A percentile compares a stretch with the other conserved stretches of the same genome.
Conservation (phyloP, 768 basidiomycete species). For the Daedaleopsis sinensis region DNA sequence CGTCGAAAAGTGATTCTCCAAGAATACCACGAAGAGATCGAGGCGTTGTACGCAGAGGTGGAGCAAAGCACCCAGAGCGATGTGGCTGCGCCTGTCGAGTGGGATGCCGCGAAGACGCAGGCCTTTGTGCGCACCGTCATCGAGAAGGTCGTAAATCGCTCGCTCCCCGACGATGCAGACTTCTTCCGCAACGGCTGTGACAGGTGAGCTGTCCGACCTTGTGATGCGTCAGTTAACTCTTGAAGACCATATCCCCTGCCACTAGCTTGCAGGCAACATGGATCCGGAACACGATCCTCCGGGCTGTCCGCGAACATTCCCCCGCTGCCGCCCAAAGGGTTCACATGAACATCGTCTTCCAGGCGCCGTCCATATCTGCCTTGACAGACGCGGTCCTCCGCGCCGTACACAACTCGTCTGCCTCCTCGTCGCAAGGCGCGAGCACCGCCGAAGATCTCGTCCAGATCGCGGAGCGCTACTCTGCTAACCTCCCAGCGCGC, state of each 20-base stretch:
- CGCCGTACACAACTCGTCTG: neutral
- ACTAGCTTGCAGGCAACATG: conserved; percentile 35
- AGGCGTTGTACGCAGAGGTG: conserved; percentile 37
- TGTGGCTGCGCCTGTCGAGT: conserved; percentile 31
- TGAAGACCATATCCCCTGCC: neutral
- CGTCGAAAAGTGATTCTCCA: conserved; percentile 29
- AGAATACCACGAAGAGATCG: conserved; percentile 44
- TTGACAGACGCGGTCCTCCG: conserved; percentile 1
- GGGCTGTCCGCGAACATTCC: conserved; percentile 27
- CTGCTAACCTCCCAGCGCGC: conserved; percentile 1
- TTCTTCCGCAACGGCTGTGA: conserved; percentile 45
- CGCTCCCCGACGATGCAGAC: conserved; percentile 38
- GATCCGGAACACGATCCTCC: conserved; percentile 34
- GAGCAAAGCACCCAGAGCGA: conserved; percentile 37
- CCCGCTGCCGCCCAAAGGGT: neutral
- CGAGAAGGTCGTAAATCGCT: conserved; percentile 33
- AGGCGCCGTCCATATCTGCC: conserved; percentile 1
- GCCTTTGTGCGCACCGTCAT: conserved; percentile 41
- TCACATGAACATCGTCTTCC: conserved; percentile 5
- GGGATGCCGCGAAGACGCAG: conserved; percentile 26
- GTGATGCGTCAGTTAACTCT: no score
- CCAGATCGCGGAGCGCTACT: conserved; percentile 4
- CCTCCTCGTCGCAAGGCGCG: neutral
- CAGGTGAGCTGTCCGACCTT: conserved; percentile 29
- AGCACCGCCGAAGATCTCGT: neutral